Conservation (phyloP, 1,139 yeast genomes). For the Williopsis jadinii region DNA sequence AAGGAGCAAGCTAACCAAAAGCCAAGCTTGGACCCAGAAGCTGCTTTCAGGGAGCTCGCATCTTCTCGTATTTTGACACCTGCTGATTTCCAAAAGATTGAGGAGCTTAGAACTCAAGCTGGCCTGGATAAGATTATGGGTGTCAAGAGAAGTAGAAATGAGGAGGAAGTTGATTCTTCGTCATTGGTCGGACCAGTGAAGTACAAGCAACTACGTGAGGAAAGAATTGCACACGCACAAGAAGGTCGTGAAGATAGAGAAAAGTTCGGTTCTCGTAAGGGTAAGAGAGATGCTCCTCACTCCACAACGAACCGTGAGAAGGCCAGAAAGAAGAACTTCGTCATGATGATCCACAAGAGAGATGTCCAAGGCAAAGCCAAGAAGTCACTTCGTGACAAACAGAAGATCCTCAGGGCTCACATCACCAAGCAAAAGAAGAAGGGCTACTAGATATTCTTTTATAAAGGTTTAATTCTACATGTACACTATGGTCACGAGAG, state of each 20-base stretch:
- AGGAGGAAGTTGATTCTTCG: slow-evolving; percentile 78
- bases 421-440: slow-evolving; percentile 84
- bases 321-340: slow-evolving; percentile 96
- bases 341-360: slow-evolving; percentile 95
- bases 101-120: slow-evolving; percentile 77
- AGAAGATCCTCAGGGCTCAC: slow-evolving; percentile 78
- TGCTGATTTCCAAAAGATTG: slow-evolving; percentile 93
- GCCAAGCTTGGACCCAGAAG: slow-evolving; percentile 25
- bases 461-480: too few relatives aligned
- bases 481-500: too few relatives aligned
- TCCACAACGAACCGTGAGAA: slow-evolving; percentile 94
- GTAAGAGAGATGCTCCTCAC: slow-evolving; percentile 70
- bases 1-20: slow-evolving; percentile 18
- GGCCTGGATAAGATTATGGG: slow-evolving; percentile 67
- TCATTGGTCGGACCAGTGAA: slow-evolving; percentile 77
- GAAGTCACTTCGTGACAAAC: slow-evolving; percentile 85
- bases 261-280: slow-evolving; percentile 81
- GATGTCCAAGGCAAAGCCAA: slow-evolving; percentile 92
- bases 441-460: slow-evolving; percentile 37
- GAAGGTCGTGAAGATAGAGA: slow-evolving; percentile 95
- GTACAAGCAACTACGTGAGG: slow-evolving; percentile 84
- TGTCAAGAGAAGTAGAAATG: slow-evolving; percentile 38
- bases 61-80: slow-evolving; percentile 82
- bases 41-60: slow-evolving; percentile 57
- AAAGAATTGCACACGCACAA: slow-evolving; percentile 74